These are phyloP conservation scores for Leptographium procerum DNA, from an alignment of 2,329 filamentous ascomycete genomes.

Conservation along the genomic window DNA sequence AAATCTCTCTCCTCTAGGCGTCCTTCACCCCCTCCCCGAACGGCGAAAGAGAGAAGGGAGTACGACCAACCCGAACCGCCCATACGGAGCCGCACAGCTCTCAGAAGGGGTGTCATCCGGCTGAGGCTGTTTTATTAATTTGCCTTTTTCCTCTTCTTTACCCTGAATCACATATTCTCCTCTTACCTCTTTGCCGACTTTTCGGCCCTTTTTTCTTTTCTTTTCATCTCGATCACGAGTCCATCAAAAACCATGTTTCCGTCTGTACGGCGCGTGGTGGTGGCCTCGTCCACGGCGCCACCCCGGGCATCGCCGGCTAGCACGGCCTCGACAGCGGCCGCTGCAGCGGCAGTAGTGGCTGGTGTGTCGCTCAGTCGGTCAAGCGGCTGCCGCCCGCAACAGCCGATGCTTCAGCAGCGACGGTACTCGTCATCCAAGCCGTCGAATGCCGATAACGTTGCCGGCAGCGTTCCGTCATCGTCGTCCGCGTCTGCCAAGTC, in stretches of 20 bases:
- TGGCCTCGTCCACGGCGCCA: constrained; percentile 8
- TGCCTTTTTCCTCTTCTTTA: neutral
- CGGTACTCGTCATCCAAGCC: constrained; percentile 51
- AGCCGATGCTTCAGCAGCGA: constrained; percentile 5
- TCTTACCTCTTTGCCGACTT: neutral
- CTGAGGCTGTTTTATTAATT: neutral
- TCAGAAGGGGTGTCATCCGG: too few relatives aligned
- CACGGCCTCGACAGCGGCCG: constrained; percentile 15
- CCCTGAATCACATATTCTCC: neutral
- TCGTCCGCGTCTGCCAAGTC: neutral
- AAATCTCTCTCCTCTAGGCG: neutral
- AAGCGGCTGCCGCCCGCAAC: neutral
- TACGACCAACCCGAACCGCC: neutral
- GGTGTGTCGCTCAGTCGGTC: neutral
- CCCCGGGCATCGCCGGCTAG: constrained; percentile 1
- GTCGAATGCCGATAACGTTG: constrained; percentile 48
- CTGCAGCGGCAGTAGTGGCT: constrained; percentile 34
- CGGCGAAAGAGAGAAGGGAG: neutral
- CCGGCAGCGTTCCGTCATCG: constrained; percentile 27
- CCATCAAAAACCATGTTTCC: constrained; percentile 10
- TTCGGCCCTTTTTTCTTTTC: neutral
- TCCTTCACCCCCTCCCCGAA: neutral
- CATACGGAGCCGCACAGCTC: neutral
- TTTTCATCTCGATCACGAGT: neutral
- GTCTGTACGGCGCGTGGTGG: constrained; percentile 13